Evolutionary conservation across 306 rosid species (phyloP), one percentile per base, ranked within the genome.

Genomic region (Prunus mongolica): DNA sequence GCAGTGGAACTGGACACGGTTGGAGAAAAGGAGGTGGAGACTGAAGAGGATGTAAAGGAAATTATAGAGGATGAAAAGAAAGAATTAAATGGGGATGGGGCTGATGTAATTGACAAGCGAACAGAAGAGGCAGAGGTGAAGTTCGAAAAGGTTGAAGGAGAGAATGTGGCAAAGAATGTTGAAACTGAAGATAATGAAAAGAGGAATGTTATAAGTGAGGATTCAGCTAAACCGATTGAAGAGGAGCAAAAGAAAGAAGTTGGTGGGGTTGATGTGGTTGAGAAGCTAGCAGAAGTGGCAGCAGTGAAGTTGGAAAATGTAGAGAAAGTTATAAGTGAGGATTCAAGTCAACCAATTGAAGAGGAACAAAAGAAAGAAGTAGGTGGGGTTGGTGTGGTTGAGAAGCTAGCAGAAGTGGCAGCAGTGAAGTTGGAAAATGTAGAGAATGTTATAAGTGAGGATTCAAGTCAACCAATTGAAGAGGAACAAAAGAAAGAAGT

Each of bases 51-150:
- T 55, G 84, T 63, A 64, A 64, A 74, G 69, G 44, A 38, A 10
- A 51, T 12, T 58, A 52, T 67, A 11, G 45, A 41, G 6, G 67
- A 61, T 60, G 83, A 86, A 74, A 78, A 64, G 81, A 75, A 70
- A 18, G 87, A 58, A 41, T 10, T 12, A 24, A 58, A 25, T 41
- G 79, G 67, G 13, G 25, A 25, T 41, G 79, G 67, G 13, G 25
- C 10, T 60, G 69, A 22, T 61, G 70, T 64, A 1, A 73, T 63
- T 65, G 84, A 73, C 69, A 86, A 54, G 73, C 64, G 55, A 52
- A 51, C 83, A 58, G 82, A 81, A 78, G 82, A 88, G 56, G 76
- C 45, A 44, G 83, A 19, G 76, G 74, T 86, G 62, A 84, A 88
- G 60, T 55, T 58, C 28, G 73, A 70, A 72, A 85, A 76, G 72